Evolutionary conservation across 1,139 yeast species (phyloP).

Genomic region (Eremothecium coryli): DNA sequence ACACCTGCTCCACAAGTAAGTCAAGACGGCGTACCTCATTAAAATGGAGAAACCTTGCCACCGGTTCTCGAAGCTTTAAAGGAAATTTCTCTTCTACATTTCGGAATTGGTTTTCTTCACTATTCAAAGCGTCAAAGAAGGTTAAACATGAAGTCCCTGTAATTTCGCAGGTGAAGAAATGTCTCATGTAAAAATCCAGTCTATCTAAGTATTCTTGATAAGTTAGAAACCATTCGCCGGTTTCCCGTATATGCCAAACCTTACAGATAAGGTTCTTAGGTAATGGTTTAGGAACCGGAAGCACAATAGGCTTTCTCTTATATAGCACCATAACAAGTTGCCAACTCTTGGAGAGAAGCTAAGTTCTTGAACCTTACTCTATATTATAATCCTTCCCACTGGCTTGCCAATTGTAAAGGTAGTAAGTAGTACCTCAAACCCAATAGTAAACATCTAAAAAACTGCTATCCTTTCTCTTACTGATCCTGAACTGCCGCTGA

Average conservation of each 20-base stretch:
- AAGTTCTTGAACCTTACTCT: conserved; percentile 1
- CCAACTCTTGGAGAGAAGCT: neutral
- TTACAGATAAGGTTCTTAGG: conserved; percentile 46
- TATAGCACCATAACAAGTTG: conserved; percentile 46
- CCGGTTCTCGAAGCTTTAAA: conserved; percentile 84
- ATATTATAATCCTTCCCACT: neutral
- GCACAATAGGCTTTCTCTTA: conserved; percentile 60
- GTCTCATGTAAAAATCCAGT: conserved; percentile 60
- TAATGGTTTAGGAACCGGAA: conserved; percentile 45
- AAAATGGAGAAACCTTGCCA: conserved; percentile 73
- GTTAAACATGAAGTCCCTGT: conserved; percentile 91
- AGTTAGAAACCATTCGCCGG: conserved; percentile 75
- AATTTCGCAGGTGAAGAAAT: conserved; percentile 87
- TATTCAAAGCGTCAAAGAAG: conserved; percentile 75
- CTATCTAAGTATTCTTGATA: conserved; percentile 68
- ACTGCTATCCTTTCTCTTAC: too few species aligned
- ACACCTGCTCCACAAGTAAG: conserved; percentile 76
- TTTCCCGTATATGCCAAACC: conserved; percentile 72
- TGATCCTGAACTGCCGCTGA: neutral
- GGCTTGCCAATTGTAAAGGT: too few species aligned
- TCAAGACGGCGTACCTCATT: conserved; percentile 79
- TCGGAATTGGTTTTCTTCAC: conserved; percentile 60
- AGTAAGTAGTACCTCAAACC: too few species aligned
- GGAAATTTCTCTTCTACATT: conserved; percentile 80
- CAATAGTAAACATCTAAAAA: too few species aligned